Base-by-base conservation (phyloP, 768 basidiomycete species). In the Trametes punicea region DNA sequence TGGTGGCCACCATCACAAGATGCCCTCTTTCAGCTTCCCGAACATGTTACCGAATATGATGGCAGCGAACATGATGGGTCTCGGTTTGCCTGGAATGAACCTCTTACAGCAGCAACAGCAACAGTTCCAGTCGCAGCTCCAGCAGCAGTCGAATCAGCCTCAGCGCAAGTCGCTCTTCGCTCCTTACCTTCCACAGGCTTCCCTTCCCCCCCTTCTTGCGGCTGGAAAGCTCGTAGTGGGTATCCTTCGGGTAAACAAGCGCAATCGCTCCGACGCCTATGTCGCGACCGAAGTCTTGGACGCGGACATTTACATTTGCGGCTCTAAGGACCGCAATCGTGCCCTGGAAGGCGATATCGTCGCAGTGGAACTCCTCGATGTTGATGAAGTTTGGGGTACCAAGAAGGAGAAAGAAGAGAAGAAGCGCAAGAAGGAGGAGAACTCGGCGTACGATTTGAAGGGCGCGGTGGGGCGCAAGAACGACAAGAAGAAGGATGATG, bases 371-470 rank as follows among this genome's bases (percentile, higher is more conserved):
- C 81, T 99, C 41, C 80, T 99, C 52, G 97, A 99, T 64, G 96
- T 98, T 23, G 94, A 98, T 65, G 95, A 98, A 72, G 95, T 97
- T 13, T 92, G 92, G 92, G 88, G 90, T 8, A 97, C 97, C 5
- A 99, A 99, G 81, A 99, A 99, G 75, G 97, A 99, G 76, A 99
- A 99, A 75, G 97, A 98, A 71, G 97, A 98, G 77, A 99, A 99
- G 87, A 98, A 99, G 78, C 82, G 96, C 67, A 98, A 98, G 77
- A 99, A 99, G 82, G 97, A 98, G 75, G 97, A 98, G 75, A 97
- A 95, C 69, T 87, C 93, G 26, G 92, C 94, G 0, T 98, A 94
- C 70, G 96, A 98, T 66, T 68, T 87, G 52, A 91, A 87, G 70
- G 78, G 84, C 6, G 77, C 74, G 39, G 81, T 77, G 31, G 88